These are phyloP conservation scores for Microthlaspi erraticum DNA, from an alignment of 345 rosid genomes.

Conservation along the genomic window DNA sequence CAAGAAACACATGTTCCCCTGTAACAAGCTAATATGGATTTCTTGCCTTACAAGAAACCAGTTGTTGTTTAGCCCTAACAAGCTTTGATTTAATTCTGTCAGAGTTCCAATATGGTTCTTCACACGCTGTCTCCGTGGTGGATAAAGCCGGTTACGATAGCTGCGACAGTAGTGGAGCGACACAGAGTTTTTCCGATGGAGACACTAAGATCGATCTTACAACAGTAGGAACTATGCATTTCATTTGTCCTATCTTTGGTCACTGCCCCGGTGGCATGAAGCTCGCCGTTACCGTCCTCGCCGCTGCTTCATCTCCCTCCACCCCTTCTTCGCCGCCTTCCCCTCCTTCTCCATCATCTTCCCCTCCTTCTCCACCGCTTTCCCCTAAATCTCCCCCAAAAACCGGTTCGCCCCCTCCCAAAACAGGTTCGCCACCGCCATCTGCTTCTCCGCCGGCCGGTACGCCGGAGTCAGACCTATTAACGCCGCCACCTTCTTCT, in stretches of 20 bases:
- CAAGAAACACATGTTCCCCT: neutral
- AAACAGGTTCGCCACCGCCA: slow-evolving; percentile 7
- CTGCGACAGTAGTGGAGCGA: slow-evolving; percentile 32
- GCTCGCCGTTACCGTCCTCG: slow-evolving; percentile 39
- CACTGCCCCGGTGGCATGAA: slow-evolving; percentile 48
- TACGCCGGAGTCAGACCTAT: slow-evolving; percentile 5
- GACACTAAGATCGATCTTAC: slow-evolving; percentile 40
- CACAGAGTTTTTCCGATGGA: slow-evolving; percentile 23
- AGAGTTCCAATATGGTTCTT: slow-evolving; percentile 43
- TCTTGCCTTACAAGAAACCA: neutral
- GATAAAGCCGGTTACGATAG: slow-evolving; percentile 36
- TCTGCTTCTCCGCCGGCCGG: slow-evolving; percentile 27
- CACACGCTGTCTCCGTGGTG: slow-evolving; percentile 41
- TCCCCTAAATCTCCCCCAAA: slow-evolving; percentile 7
- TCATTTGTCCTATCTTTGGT: slow-evolving; percentile 37
- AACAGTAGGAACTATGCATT: slow-evolving; percentile 36
- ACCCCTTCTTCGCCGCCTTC: slow-evolving; percentile 24
- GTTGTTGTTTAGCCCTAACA: neutral
- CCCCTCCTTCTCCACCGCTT: neutral
- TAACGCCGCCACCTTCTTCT: neutral
- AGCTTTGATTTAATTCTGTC: neutral
- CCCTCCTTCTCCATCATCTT: too few relatives aligned
- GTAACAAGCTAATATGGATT: neutral
- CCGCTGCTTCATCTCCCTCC: slow-evolving; percentile 19
- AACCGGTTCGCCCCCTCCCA: too few relatives aligned